Conservation (phyloP, 371 early-diverging fungal species). For the Apophysomyces trapeziformis region DNA sequence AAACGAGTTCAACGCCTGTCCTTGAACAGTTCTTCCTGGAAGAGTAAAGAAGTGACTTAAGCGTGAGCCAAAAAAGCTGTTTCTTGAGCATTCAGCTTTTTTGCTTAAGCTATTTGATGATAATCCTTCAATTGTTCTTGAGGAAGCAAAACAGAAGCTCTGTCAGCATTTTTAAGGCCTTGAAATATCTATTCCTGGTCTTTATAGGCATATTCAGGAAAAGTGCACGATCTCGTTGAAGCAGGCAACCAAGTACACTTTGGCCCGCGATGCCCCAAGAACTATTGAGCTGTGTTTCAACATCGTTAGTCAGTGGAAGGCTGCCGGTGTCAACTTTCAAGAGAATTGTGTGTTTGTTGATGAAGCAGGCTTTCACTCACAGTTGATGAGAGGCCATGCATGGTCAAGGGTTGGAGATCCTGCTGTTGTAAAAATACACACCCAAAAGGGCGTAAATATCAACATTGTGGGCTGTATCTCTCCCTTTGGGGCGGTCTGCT, state of each 20-base stretch:
- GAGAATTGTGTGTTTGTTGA: too few relatives aligned
- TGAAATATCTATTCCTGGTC: neutral
- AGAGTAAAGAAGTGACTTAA: too few relatives aligned
- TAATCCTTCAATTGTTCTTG: slow-evolving; percentile 21
- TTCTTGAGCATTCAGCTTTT: too few relatives aligned
- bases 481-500: neutral
- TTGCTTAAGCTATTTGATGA: neutral
- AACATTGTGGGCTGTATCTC: neutral
- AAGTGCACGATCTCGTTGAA: neutral
- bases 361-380: too few relatives aligned
- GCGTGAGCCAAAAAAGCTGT: too few relatives aligned
- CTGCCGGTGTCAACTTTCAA: too few relatives aligned
- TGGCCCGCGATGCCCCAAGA: too few relatives aligned
- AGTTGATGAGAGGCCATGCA: neutral
- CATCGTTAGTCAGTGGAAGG: too few relatives aligned
- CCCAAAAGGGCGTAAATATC: neutral
- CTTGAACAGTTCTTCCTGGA: too few relatives aligned
- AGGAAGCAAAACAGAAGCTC: slow-evolving; percentile 16
- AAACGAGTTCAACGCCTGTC: too few relatives aligned
- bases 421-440: neutral
- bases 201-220: neutral
- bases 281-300: too few relatives aligned
- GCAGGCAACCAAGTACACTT: slow-evolving; percentile 1
- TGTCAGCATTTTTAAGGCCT: neutral
- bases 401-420: neutral